Percentiles rank a stretch among this genome's conserved stretches.
These are phyloP conservation scores for Mucor racemosus DNA, from an alignment of 371 early-diverging fungal genomes.

Conservation along the genomic window DNA sequence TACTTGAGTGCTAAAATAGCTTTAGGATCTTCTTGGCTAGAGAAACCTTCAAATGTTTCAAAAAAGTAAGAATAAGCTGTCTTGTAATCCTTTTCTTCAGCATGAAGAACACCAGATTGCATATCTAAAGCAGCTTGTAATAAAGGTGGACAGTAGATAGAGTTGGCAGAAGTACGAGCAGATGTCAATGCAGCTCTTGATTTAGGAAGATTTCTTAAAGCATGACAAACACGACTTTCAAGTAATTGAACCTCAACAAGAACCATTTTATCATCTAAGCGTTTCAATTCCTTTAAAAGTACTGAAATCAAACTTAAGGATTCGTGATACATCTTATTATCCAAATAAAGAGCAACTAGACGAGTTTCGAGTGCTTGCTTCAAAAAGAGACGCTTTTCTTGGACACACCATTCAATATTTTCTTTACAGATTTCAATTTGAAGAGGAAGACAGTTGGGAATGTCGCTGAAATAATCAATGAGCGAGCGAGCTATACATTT, in stretches of 20 bases:
- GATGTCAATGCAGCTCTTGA: constrained; percentile 96
- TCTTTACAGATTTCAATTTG: constrained; percentile 94
- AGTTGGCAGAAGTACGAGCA: constrained; percentile 96
- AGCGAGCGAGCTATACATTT: constrained; percentile 71
- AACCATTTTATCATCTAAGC: constrained; percentile 97
- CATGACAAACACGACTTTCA: constrained; percentile 95
- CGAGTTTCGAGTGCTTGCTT: constrained; percentile 94
- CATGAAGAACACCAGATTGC: constrained; percentile 97
- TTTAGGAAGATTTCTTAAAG: constrained; percentile 92
- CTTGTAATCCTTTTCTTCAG: constrained; percentile 98
- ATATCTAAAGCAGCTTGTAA: constrained; percentile 97
- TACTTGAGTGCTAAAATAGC: constrained; percentile 93
- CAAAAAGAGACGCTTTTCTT: constrained; percentile 92
- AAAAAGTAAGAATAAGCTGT: constrained; percentile 99
- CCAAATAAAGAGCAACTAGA: constrained; percentile 89
- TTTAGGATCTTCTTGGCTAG: constrained; percentile 84
- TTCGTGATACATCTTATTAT: constrained; percentile 93
- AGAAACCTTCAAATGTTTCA: constrained; percentile 95
- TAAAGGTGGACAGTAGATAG: constrained; percentile 98
- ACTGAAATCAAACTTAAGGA: constrained; percentile 84
- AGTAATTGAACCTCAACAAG: constrained; percentile 96
- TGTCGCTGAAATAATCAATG: constrained; percentile 88
- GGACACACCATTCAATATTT: constrained; percentile 89
- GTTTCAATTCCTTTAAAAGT: constrained; percentile 94
- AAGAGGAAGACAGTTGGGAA: constrained; percentile 84